These are phyloP conservation scores for Monilinia fructigena DNA, from an alignment of 2,329 filamentous ascomycete species.

Conservation along the genomic window DNA sequence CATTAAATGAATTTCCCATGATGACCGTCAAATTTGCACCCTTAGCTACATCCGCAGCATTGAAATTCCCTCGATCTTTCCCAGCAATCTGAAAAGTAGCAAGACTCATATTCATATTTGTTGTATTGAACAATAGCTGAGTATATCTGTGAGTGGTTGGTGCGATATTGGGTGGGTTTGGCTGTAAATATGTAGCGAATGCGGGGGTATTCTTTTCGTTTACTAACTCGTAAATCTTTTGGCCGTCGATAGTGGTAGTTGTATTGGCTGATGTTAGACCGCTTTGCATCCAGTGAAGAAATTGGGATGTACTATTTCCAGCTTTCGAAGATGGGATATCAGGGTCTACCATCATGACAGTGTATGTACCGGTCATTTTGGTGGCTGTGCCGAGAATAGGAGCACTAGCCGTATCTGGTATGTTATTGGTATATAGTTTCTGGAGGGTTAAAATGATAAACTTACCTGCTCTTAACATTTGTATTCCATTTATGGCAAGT, in stretches of 20 bases:
- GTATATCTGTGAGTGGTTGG: constrained; percentile 36
- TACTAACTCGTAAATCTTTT: constrained; percentile 30
- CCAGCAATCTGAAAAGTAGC: constrained; percentile 1
- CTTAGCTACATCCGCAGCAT: constrained; percentile 14
- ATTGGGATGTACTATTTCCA: constrained; percentile 30
- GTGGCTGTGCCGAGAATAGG: constrained; percentile 32
- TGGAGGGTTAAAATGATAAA: not conserved
- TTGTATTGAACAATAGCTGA: constrained; percentile 36
- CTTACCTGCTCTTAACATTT: constrained; percentile 33
- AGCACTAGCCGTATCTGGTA: constrained; percentile 29
- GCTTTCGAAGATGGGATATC: constrained; percentile 33
- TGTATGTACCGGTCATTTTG: constrained; percentile 33
- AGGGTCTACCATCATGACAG: constrained; percentile 38
- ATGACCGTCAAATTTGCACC: constrained; percentile 20
- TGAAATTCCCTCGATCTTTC: constrained; percentile 7
- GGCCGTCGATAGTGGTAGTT: constrained; percentile 31
- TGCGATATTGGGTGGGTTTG: constrained; percentile 32
- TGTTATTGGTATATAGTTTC: constrained; percentile 10
- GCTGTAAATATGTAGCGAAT: constrained; percentile 32
- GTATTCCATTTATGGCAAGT: constrained; percentile 33
- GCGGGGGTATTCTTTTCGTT: constrained; percentile 31
- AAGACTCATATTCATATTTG: constrained; percentile 21
- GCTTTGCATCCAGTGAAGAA: constrained; percentile 39
- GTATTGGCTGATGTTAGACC: constrained; percentile 32
- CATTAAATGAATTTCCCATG: constrained; percentile 27